Percentiles rank a stretch among this genome's conserved stretches.
These are phyloP conservation scores for Phialemonium atrogriseum DNA, from an alignment of 2,329 filamentous ascomycete genomes.

Conservation along the genomic window DNA sequence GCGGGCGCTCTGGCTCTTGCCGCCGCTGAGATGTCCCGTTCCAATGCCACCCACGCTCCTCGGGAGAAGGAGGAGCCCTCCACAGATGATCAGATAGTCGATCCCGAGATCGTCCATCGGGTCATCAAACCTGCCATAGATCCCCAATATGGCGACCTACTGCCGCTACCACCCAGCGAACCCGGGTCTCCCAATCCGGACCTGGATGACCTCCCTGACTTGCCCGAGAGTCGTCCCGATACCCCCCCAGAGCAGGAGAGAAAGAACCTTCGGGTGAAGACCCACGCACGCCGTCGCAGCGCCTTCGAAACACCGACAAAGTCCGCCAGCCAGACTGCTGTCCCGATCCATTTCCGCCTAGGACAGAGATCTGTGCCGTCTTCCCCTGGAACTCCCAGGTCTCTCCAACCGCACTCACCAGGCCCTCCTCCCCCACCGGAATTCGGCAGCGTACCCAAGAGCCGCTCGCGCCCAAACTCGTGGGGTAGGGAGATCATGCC, in stretches of 20 bases:
- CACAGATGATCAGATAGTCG: conserved; percentile 35
- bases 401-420: conserved; percentile 26
- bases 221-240: conserved; percentile 53
- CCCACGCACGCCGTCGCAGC: conserved; percentile 41
- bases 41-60: conserved; percentile 36
- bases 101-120: conserved; percentile 50
- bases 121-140: conserved; percentile 58
- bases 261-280: conserved; percentile 27
- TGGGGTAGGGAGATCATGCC: conserved; percentile 71
- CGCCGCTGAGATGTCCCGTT: conserved; percentile 28
- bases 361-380: conserved; percentile 36
- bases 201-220: conserved; percentile 35
- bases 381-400: conserved; percentile 29
- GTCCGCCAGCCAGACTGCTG: conserved; percentile 48
- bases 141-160: conserved; percentile 55
- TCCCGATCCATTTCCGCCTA: conserved; percentile 48
- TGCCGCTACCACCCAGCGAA: conserved; percentile 54
- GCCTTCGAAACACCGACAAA: conserved; percentile 37
- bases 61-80: conserved; percentile 3
- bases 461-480: conserved; percentile 43
- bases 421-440: conserved; percentile 25
- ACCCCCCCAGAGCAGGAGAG: conserved; percentile 43
- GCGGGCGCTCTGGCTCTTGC: conserved; percentile 40
- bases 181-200: conserved; percentile 37
- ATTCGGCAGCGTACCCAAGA: conserved; percentile 22